These are phyloP conservation scores for Coprinopsis marcescibilis DNA, from an alignment of 768 basidiomycete genomes.

Conservation along the genomic window DNA sequence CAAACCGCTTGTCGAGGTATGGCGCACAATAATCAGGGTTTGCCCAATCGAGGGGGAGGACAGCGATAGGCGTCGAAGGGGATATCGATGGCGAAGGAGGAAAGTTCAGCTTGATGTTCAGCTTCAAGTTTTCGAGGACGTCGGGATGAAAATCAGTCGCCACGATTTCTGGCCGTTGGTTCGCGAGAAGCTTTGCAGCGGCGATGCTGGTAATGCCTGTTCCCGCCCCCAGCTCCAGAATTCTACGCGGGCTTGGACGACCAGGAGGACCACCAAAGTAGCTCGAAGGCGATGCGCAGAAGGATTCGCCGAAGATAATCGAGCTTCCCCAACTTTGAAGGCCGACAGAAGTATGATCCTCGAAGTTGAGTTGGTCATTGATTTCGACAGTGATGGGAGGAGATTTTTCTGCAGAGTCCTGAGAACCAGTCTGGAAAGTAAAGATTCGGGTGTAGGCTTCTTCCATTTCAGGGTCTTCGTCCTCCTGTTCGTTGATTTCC, in stretches of 20 bases:
- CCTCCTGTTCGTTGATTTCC: conserved; percentile 25
- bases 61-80: conserved; percentile 26
- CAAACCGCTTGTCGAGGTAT: conserved; percentile 43
- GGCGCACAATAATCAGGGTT: conserved; percentile 30
- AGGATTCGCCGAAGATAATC: conserved; percentile 60
- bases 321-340: conserved; percentile 83
- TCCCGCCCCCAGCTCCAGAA: conserved; percentile 83
- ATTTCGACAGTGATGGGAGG: conserved; percentile 54
- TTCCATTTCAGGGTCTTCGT: conserved; percentile 36
- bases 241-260: conserved; percentile 24
- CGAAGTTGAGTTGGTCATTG: conserved; percentile 58
- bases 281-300: conserved; percentile 44
- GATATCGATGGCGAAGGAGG: conserved; percentile 9
- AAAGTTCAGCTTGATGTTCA: conserved; percentile 55
- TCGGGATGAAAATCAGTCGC: conserved; percentile 77
- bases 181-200: conserved; percentile 35
- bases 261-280: conserved; percentile 20
- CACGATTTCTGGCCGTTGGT: conserved; percentile 32
- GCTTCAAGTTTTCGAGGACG: conserved; percentile 62
- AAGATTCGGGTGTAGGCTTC: conserved; percentile 48
- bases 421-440: conserved; percentile 28
- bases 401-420: conserved; percentile 4
- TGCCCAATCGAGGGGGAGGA: conserved; percentile 64
- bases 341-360: conserved; percentile 76
- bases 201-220: conserved; percentile 80